Percentiles rank a stretch among this genome's conserved stretches.
Evolutionary conservation across 495 filamentous ascomycete species (phyloP).

Genomic region (Xylaria cubensis): DNA sequence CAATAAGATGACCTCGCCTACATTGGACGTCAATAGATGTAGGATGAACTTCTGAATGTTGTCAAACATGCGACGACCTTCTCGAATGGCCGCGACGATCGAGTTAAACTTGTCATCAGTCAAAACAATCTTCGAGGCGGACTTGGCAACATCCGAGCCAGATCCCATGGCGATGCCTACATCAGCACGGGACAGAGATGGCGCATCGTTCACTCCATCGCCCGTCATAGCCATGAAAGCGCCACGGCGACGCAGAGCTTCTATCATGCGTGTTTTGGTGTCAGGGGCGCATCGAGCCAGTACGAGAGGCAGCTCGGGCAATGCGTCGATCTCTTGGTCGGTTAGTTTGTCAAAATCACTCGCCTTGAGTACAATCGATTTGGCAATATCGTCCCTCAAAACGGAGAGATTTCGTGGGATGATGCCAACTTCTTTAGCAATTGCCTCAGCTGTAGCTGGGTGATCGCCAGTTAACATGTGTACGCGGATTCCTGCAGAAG

Average conservation of each 20-base stretch:
- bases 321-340: slow-evolving; percentile 63
- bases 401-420: slow-evolving; percentile 63
- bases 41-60: slow-evolving; percentile 86
- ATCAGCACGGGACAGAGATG: slow-evolving; percentile 77
- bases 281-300: slow-evolving; percentile 70
- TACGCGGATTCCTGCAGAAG: slow-evolving; percentile 73
- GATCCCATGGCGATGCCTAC: slow-evolving; percentile 88
- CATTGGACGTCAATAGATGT: slow-evolving; percentile 74
- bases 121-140: slow-evolving; percentile 84
- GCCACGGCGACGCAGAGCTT: slow-evolving; percentile 67
- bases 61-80: slow-evolving; percentile 76
- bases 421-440: slow-evolving; percentile 79
- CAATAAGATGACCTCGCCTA: slow-evolving; percentile 75
- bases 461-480: slow-evolving; percentile 87
- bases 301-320: slow-evolving; percentile 67
- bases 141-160: slow-evolving; percentile 90
- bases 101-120: slow-evolving; percentile 89
- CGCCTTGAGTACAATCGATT: slow-evolving; percentile 67
- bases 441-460: slow-evolving; percentile 74
- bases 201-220: slow-evolving; percentile 87
- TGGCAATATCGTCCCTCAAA: slow-evolving; percentile 59
- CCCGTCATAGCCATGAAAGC: slow-evolving; percentile 70
- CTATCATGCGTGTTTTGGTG: slow-evolving; percentile 73
- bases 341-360: slow-evolving; percentile 67
- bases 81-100: slow-evolving; percentile 75